Evolutionary conservation across 2,329 filamentous ascomycete genomes (phyloP).

Genomic region (Scedosporium aurantiacum): DNA sequence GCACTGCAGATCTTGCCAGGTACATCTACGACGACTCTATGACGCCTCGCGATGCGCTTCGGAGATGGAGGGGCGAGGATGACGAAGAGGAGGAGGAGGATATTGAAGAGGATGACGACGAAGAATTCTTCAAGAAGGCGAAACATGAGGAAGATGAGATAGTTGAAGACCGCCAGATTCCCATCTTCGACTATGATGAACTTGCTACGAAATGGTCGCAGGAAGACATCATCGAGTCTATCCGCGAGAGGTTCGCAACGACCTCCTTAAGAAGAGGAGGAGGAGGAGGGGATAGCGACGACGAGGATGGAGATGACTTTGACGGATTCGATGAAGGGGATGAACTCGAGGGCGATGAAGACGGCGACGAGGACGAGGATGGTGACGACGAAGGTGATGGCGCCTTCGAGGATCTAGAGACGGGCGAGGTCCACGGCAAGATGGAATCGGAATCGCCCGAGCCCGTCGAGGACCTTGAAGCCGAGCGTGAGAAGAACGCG

Average conservation of each 20-base stretch:
- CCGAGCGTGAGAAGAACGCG: conserved; percentile 84
- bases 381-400: conserved; percentile 64
- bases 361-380: conserved; percentile 40
- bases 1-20: conserved; percentile 71
- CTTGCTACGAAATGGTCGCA: conserved; percentile 79
- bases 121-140: conserved; percentile 55
- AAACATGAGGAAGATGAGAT: conserved; percentile 56
- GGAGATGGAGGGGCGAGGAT: conserved; percentile 65
- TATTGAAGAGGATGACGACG: conserved; percentile 45
- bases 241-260: conserved; percentile 70
- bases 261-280: conserved; percentile 26
- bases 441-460: conserved; percentile 23
- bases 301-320: conserved; percentile 39
- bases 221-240: conserved; percentile 61
- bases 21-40: conserved; percentile 82
- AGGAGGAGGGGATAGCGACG: conserved; percentile 30
- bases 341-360: conserved; percentile 36
- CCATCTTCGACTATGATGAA: conserved; percentile 66
- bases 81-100: conserved; percentile 27
- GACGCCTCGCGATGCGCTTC: conserved; percentile 62
- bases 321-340: conserved; percentile 43
- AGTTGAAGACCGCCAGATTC: conserved; percentile 71
- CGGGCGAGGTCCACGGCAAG: conserved; percentile 50
- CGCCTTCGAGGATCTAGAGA: conserved; percentile 77
- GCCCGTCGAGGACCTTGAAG: conserved; percentile 53